Conservation (phyloP, 176 grass and related monocot genomes). For the Juncus inflexus region DNA sequence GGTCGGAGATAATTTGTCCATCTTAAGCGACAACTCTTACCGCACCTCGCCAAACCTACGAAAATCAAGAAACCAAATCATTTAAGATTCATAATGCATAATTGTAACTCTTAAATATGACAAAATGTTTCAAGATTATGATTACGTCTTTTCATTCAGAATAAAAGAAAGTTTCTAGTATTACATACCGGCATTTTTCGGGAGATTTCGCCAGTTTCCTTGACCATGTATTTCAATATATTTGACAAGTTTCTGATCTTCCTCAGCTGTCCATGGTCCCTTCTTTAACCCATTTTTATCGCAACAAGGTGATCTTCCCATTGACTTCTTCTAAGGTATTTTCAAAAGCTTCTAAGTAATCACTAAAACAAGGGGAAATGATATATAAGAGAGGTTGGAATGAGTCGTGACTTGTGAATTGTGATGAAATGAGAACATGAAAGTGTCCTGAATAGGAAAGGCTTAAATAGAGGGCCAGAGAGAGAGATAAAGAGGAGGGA, state of each 20-base stretch:
- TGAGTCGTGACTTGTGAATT: background rate
- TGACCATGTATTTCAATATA: conserved; percentile 87
- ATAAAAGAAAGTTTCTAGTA: background rate
- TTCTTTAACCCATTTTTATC: conserved; percentile 82
- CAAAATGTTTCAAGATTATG: background rate
- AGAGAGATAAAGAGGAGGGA: conserved; percentile 4
- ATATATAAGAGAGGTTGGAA: background rate
- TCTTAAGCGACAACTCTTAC: conserved; percentile 96
- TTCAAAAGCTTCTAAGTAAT: background rate
- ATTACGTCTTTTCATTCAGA: background rate
- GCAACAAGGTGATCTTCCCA: conserved; percentile 92
- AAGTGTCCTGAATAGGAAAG: conserved; percentile 24
- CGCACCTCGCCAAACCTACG: conserved; percentile 74
- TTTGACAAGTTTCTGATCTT: conserved; percentile 89
- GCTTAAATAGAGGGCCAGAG: conserved; percentile 49
- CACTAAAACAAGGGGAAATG: conserved; percentile 1
- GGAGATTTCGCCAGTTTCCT: conserved; percentile 88
- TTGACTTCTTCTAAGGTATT: background rate
- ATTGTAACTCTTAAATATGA: background rate
- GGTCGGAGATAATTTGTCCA: conserved; percentile 94
- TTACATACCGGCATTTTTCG: conserved; percentile 78
- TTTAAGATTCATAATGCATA: too few species aligned
- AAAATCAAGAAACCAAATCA: background rate
- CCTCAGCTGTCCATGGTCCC: conserved; percentile 88
- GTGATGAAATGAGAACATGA: conserved; percentile 9